Evolutionary conservation across 2,329 filamentous ascomycete species (phyloP).

Genomic region (Grosmannia huntii): DNA sequence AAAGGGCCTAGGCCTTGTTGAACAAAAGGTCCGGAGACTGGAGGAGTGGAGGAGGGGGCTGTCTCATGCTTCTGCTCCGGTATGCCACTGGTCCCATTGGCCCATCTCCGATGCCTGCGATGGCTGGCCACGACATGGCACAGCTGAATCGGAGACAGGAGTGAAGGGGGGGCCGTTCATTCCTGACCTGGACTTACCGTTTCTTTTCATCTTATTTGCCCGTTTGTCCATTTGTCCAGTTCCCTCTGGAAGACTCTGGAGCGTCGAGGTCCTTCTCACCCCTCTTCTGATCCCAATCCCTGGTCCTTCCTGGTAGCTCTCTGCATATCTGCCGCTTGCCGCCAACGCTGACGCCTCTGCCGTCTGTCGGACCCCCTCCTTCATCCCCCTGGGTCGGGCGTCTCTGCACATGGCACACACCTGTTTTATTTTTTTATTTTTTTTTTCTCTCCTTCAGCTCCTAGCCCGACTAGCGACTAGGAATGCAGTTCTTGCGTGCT

Average conservation of each 20-base stretch:
- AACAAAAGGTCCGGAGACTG: neutral
- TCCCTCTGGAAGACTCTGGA: neutral
- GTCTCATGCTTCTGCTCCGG: neutral
- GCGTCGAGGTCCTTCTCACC: too few species aligned
- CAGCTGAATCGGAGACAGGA: too few species aligned
- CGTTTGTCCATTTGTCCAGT: neutral
- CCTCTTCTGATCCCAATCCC: neutral
- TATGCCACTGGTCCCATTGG: neutral
- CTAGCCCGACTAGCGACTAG: neutral
- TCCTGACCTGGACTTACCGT: neutral
- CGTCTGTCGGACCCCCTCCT: neutral
- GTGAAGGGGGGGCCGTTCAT: too few species aligned
- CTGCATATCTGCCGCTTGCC: neutral
- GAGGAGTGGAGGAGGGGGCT: neutral
- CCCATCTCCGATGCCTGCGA: neutral
- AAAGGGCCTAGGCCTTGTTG: neutral
- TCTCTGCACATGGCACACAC: neutral
- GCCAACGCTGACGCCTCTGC: conserved; percentile 1
- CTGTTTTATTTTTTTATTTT: neutral
- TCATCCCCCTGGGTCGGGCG: neutral
- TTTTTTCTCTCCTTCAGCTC: neutral
- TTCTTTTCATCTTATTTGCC: neutral
- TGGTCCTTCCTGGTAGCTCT: neutral
- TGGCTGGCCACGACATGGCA: neutral
- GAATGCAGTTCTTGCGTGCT: neutral